A percentile compares a stretch with the other conserved stretches of the same genome.
Conservation (phyloP, 148 eudicot species). For the Heliosperma pusillum region DNA sequence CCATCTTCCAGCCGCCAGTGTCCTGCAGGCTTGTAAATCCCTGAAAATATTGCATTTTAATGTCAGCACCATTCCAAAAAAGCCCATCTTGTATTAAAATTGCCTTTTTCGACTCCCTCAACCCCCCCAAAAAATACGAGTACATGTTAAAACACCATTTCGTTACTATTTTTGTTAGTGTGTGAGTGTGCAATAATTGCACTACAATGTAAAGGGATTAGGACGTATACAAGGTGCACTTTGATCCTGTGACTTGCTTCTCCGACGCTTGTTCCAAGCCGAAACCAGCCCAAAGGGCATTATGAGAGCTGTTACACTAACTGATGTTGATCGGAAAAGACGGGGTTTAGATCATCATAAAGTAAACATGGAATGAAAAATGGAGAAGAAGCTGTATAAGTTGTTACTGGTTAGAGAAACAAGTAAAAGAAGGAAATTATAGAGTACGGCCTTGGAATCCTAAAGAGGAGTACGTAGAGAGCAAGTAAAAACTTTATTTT, state of each 20-base stretch:
- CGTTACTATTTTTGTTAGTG: not conserved
- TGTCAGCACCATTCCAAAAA: not conserved
- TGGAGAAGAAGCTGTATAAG: not conserved
- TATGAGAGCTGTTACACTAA: not conserved
- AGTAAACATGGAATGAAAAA: not conserved
- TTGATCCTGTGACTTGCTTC: slow-evolving; percentile 85
- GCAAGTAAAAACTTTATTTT: slow-evolving; percentile 37
- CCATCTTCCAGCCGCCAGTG: slow-evolving; percentile 68
- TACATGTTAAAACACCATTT: not conserved
- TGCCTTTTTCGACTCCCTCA: not conserved
- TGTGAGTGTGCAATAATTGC: not conserved
- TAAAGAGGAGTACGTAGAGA: slow-evolving; percentile 35
- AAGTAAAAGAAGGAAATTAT: not conserved
- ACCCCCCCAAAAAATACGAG: not conserved
- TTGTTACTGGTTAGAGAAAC: slow-evolving; percentile 7
- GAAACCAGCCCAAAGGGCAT: slow-evolving; percentile 90
- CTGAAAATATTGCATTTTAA: slow-evolving; percentile 34
- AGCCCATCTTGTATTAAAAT: too few relatives aligned
- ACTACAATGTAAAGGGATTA: not conserved
- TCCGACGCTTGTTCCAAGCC: slow-evolving; percentile 86
- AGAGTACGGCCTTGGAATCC: slow-evolving; percentile 33
- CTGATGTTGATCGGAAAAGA: not conserved
- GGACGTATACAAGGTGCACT: slow-evolving; percentile 51
- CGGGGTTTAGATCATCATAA: not conserved
- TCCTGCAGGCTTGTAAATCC: slow-evolving; percentile 77